phyloP scores from a whole-genome alignment of 1,284 basidiomycete species.

The Apiotrichum mycotoxinovorans region DNA sequence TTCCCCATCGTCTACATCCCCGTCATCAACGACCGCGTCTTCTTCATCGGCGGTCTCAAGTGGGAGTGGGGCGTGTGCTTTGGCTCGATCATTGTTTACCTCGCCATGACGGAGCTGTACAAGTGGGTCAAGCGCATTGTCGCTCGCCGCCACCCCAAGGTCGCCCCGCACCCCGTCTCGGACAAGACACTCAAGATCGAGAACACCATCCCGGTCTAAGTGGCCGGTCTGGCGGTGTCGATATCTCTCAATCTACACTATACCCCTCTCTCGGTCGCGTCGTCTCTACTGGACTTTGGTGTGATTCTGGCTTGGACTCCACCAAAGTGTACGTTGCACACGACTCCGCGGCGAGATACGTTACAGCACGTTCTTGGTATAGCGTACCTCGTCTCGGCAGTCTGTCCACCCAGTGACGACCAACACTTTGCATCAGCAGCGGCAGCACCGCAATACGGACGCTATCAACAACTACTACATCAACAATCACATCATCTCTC shows the following conservation, averaged over 20 bases:
- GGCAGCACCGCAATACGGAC: background rate
- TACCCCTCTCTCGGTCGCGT: background rate
- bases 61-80: constrained; percentile 52
- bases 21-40: constrained; percentile 47
- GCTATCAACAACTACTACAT: background rate
- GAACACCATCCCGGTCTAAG: constrained; percentile 26
- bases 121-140: constrained; percentile 40
- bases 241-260: background rate
- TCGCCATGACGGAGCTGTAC: constrained; percentile 37
- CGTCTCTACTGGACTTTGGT: background rate
- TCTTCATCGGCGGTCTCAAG: constrained; percentile 39
- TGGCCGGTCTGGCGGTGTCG: background rate
- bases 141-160: constrained; percentile 13
- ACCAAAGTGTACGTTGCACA: background rate
- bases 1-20: constrained; percentile 51
- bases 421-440: too few species aligned
- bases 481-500: background rate
- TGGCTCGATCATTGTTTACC: constrained; percentile 47
- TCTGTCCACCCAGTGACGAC: background rate
- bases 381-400: background rate
- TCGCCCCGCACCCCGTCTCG: constrained; percentile 16
- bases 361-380: background rate
- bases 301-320: background rate
- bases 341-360: background rate
- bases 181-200: constrained; percentile 45